Percentiles rank a stretch among this genome's conserved stretches.
These are phyloP conservation scores for Aureobasidium musti DNA, from an alignment of 2,329 filamentous ascomycete genomes.

Conservation along the genomic window DNA sequence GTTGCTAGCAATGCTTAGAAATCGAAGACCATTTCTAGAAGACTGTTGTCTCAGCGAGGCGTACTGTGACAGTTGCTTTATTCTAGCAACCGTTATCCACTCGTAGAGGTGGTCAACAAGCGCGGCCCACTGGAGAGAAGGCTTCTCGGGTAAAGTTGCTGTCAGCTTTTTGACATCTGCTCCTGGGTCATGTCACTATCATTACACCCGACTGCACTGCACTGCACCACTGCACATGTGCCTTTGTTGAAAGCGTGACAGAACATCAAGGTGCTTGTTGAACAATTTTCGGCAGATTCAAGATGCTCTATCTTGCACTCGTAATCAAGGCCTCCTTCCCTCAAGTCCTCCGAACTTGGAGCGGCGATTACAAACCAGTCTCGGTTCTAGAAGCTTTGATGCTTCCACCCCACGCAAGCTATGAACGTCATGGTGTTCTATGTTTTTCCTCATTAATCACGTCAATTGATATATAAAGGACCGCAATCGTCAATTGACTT, in stretches of 20 bases:
- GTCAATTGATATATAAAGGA: slow-evolving; percentile 15
- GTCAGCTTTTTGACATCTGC: background rate
- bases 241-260: background rate
- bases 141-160: slow-evolving; percentile 14
- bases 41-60: slow-evolving; percentile 11
- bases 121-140: background rate
- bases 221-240: background rate
- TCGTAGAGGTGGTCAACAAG: background rate
- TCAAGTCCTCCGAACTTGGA: slow-evolving; percentile 16
- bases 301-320: background rate
- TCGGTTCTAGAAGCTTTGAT: slow-evolving; percentile 26
- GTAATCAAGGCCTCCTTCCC: slow-evolving; percentile 18
- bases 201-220: background rate
- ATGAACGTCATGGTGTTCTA: slow-evolving; percentile 25
- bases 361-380: slow-evolving; percentile 26
- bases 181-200: background rate
- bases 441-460: slow-evolving; percentile 7
- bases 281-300: background rate
- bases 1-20: slow-evolving; percentile 23
- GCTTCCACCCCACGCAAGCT: slow-evolving; percentile 21
- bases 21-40: background rate
- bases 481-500: background rate
- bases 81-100: slow-evolving; percentile 12
- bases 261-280: background rate
- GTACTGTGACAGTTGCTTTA: background rate